phyloP scores from a whole-genome alignment of 495 filamentous ascomycete species.

The Aspergillus diversus region DNA sequence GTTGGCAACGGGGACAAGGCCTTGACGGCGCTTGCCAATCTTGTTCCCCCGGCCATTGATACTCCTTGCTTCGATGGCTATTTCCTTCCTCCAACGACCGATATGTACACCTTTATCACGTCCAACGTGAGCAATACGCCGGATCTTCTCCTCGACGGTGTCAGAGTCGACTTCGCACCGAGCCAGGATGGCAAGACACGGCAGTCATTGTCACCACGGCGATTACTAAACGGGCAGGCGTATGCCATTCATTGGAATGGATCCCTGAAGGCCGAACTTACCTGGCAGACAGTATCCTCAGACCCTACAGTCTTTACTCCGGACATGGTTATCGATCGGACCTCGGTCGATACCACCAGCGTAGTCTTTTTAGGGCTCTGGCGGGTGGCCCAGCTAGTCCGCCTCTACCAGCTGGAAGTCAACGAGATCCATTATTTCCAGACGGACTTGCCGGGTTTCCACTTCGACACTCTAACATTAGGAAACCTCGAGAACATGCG shows the following conservation, averaged over 20 bases:
- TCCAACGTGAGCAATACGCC: not conserved
- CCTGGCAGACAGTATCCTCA: not conserved
- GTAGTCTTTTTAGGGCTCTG: not conserved
- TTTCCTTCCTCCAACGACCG: not conserved
- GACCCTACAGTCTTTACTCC: not conserved
- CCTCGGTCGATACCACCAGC: not conserved
- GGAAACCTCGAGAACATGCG: not conserved
- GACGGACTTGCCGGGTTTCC: not conserved
- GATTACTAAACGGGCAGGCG: not conserved
- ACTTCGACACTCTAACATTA: not conserved
- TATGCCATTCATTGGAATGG: not conserved
- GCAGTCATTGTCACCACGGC: not conserved
- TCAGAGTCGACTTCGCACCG: not conserved
- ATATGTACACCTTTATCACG: not conserved
- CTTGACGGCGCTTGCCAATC: not conserved
- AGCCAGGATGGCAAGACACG: not conserved
- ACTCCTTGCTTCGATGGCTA: not conserved
- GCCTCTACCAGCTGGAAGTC: not conserved
- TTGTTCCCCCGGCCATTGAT: not conserved
- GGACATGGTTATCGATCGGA: not conserved
- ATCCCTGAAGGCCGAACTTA: not conserved
- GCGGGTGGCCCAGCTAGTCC: not conserved
- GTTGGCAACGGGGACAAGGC: not conserved
- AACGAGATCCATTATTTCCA: slow-evolving; percentile 1
- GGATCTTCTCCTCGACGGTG: not conserved